A percentile compares a stretch with the other conserved stretches of the same genome.
These are phyloP conservation scores for Iris pallida DNA, from an alignment of 116 monocot species.

Conservation along the genomic window DNA sequence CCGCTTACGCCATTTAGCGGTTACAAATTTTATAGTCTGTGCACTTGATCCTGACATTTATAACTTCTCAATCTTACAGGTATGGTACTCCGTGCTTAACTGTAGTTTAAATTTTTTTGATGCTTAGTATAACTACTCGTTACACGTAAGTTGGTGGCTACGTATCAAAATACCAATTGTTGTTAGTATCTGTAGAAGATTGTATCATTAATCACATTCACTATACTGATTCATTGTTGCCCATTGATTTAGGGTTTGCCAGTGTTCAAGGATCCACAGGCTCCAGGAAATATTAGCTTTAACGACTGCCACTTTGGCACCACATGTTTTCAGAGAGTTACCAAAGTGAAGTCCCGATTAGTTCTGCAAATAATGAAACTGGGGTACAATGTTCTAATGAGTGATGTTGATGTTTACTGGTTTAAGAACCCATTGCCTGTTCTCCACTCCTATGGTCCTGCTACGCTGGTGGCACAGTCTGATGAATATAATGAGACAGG, in stretches of 20 bases:
- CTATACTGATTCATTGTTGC: not conserved
- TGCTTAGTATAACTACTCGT: too few relatives aligned
- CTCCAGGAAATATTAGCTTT: slow-evolving; percentile 75
- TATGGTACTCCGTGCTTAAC: slow-evolving; percentile 13
- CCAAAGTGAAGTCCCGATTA: slow-evolving; percentile 89
- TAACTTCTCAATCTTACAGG: slow-evolving; percentile 78
- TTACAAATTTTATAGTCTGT: slow-evolving; percentile 71
- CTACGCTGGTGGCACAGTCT: slow-evolving; percentile 60
- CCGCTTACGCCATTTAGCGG: slow-evolving; percentile 50
- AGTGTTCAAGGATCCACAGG: slow-evolving; percentile 59
- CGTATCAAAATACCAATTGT: too few relatives aligned
- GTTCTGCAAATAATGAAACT: slow-evolving; percentile 76
- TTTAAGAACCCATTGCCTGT: slow-evolving; percentile 75
- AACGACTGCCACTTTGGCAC: slow-evolving; percentile 90
- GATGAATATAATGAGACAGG: slow-evolving; percentile 91
- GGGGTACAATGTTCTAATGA: slow-evolving; percentile 83
- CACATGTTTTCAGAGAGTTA: slow-evolving; percentile 79
- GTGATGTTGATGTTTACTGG: slow-evolving; percentile 97
- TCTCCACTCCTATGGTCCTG: slow-evolving; percentile 69
- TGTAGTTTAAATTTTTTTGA: too few relatives aligned
- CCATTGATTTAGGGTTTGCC: slow-evolving; percentile 64
- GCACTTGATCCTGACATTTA: slow-evolving; percentile 86
- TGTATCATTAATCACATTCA: not conserved
- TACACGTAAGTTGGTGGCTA: too few relatives aligned
- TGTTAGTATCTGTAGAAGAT: too few relatives aligned